Conservation (phyloP, 2,329 filamentous ascomycete genomes). For the Plenodomus biglobosus region DNA sequence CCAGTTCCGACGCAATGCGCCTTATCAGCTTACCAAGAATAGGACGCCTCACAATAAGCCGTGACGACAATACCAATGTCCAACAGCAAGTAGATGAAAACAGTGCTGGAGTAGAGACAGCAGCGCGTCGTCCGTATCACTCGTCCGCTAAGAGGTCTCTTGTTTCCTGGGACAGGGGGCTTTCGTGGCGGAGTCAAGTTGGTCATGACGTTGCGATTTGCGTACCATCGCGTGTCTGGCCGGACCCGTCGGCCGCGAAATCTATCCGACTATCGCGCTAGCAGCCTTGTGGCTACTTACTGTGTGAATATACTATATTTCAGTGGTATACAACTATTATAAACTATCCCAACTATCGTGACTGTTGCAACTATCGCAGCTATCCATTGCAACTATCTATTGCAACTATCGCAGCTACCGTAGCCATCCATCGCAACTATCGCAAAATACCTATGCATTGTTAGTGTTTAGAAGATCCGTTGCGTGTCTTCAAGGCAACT, state of each 20-base stretch:
- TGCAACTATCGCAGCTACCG: no score
- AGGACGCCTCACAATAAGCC: slow-evolving; percentile 8
- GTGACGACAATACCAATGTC: slow-evolving; percentile 1
- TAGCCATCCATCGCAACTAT: no score
- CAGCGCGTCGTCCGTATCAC: slow-evolving; percentile 17
- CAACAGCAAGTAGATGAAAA: not conserved
- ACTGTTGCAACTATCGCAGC: no score
- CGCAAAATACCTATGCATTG: no score
- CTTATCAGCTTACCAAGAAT: slow-evolving; percentile 27
- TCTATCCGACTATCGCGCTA: not conserved
- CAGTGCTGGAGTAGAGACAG: not conserved
- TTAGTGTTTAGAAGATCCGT: no score
- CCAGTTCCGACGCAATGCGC: slow-evolving; percentile 12
- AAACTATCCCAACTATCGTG: no score
- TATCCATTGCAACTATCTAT: no score
- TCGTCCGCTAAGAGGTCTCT: slow-evolving; percentile 14
- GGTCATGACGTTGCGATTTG: slow-evolving; percentile 22
- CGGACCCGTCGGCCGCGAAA: not conserved
- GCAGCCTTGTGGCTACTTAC: not conserved
- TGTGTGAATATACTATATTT: no score
- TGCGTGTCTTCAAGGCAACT: no score
- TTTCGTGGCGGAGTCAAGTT: slow-evolving; percentile 1
- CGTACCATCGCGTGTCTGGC: slow-evolving; percentile 3
- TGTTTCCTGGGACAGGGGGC: slow-evolving; percentile 1
- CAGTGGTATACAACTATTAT: no score